Conservation (phyloP, 768 basidiomycete species). For the Trametopsis cervina region DNA sequence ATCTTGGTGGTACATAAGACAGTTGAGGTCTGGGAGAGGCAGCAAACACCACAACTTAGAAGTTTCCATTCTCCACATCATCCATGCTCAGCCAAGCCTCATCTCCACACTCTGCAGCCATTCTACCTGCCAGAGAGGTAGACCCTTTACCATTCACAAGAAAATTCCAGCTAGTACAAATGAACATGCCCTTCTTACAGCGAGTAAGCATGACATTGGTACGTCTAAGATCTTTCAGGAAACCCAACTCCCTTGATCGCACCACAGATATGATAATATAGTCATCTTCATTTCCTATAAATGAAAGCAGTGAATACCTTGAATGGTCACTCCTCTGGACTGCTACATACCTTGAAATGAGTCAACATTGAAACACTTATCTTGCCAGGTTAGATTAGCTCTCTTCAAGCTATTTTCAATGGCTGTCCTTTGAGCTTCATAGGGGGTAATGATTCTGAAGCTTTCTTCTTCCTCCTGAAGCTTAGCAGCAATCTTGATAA, state of each 20-base stretch:
- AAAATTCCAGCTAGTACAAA: conserved; percentile 58
- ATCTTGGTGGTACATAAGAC: conserved; percentile 1
- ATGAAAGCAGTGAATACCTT: conserved; percentile 5
- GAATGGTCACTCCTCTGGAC: background rate
- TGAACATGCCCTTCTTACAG: conserved; percentile 73
- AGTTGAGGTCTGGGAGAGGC: conserved; percentile 3
- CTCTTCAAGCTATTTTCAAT: conserved; percentile 52
- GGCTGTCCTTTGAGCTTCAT: conserved; percentile 60
- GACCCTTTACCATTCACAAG: conserved; percentile 41
- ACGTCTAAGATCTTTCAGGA: conserved; percentile 55
- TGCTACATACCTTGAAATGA: conserved; percentile 65
- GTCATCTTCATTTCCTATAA: conserved; percentile 75
- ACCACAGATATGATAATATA: conserved; percentile 70
- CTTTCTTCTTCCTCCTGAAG: conserved; percentile 42
- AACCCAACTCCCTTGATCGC: conserved; percentile 56
- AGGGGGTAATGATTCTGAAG: conserved; percentile 74
- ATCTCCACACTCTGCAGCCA: conserved; percentile 28
- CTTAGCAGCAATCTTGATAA: conserved; percentile 49
- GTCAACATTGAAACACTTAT: conserved; percentile 74
- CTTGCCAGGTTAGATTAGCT: conserved; percentile 47
- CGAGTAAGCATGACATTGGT: conserved; percentile 88
- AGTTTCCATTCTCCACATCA: conserved; percentile 31
- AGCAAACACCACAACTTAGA: too few species aligned
- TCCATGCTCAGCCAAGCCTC: conserved; percentile 30
- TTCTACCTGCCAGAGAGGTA: conserved; percentile 36